Conservation (phyloP, 306 rosid species). For the Cucumis melo region DNA sequence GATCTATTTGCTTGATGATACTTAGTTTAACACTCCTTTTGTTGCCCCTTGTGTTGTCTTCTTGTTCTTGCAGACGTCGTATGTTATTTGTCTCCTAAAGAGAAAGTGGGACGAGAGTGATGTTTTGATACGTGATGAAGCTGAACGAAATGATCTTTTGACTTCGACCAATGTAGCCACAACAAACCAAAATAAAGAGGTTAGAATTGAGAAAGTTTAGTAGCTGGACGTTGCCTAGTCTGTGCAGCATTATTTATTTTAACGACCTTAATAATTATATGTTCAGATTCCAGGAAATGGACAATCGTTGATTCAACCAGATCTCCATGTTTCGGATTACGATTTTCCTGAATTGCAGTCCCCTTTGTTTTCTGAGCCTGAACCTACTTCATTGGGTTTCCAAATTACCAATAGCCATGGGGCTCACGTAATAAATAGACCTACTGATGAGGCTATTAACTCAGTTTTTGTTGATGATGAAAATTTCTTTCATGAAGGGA, state of each 20-base stretch:
- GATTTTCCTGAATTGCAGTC: neutral
- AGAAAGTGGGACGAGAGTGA: slow-evolving; percentile 5
- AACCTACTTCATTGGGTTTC: neutral
- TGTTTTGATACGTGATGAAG: neutral
- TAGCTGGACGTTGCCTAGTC: neutral
- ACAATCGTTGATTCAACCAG: neutral
- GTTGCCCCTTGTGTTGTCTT: neutral
- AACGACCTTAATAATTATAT: neutral
- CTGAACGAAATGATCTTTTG: slow-evolving; percentile 12
- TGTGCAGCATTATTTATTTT: neutral
- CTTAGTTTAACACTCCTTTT: neutral
- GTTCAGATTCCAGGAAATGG: neutral
- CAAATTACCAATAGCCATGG: neutral
- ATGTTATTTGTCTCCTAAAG: slow-evolving; percentile 36
- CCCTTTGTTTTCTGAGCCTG: neutral
- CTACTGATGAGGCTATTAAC: slow-evolving; percentile 9
- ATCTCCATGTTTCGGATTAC: neutral
- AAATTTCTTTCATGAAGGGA: neutral
- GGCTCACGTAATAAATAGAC: neutral
- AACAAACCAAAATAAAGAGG: slow-evolving; percentile 9
- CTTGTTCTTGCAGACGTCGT: slow-evolving; percentile 26
- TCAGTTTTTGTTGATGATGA: neutral
- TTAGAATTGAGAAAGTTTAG: slow-evolving; percentile 18
- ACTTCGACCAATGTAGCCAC: neutral
- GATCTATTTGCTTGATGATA: neutral